Evolutionary conservation across 495 filamentous ascomycete species (phyloP).

Genomic region (Xylaria telfairii): DNA sequence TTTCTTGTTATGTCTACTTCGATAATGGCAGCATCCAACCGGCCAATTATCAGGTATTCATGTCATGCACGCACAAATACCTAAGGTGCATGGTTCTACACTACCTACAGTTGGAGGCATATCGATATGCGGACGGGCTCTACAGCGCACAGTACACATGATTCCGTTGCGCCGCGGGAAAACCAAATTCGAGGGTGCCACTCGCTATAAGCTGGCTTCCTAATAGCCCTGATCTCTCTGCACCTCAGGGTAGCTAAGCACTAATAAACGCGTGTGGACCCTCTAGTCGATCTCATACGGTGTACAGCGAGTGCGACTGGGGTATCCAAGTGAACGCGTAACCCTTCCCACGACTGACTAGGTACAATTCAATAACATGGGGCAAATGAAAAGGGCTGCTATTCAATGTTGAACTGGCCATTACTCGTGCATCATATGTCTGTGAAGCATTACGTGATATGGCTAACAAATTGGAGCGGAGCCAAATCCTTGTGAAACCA

Average conservation of each 20-base stretch:
- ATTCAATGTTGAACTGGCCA: background rate
- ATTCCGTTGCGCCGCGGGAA: background rate
- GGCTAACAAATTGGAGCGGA: slow-evolving; percentile 1
- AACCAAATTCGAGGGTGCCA: background rate
- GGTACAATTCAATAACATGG: background rate
- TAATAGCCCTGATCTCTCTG: background rate
- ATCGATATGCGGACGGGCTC: background rate
- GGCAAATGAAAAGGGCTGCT: background rate
- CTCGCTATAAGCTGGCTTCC: background rate
- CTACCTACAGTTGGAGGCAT: background rate
- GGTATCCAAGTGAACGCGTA: slow-evolving; percentile 20
- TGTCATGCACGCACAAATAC: background rate
- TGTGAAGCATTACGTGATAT: slow-evolving; percentile 15
- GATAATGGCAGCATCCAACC: background rate
- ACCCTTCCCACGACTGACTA: slow-evolving; percentile 16
- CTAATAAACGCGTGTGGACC: slow-evolving; percentile 7
- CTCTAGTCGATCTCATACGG: slow-evolving; percentile 20
- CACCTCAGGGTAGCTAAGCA: slow-evolving; percentile 2
- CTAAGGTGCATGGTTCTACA: too few relatives aligned
- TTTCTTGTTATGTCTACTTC: background rate
- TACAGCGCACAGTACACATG: background rate
- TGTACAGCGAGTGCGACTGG: background rate
- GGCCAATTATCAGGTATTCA: background rate
- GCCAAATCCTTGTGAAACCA: slow-evolving; percentile 1
- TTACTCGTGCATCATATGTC: slow-evolving; percentile 13